Evolutionary conservation across 768 basidiomycete genomes (phyloP).

Genomic region (Strobilomyces confusus): DNA sequence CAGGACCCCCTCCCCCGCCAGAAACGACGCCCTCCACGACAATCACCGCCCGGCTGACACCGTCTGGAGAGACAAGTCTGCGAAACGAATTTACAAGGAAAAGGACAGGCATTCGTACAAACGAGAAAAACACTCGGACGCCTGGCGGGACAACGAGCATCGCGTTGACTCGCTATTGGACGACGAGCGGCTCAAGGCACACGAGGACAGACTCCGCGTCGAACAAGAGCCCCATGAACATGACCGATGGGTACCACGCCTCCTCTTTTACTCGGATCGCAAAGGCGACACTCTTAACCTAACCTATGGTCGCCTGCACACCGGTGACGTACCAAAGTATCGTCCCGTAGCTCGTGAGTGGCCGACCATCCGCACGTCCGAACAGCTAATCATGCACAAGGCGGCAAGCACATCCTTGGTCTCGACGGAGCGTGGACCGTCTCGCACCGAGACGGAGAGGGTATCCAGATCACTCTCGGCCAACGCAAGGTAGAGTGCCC

Average conservation of each 20-base stretch:
- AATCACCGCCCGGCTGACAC: constrained; percentile 10
- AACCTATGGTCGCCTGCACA: constrained; percentile 60
- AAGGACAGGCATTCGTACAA: constrained; percentile 29
- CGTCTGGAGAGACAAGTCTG: constrained; percentile 17
- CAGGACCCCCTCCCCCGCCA: no score
- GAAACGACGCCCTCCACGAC: no score
- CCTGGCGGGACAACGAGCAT: constrained; percentile 20
- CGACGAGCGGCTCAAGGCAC: constrained; percentile 32
- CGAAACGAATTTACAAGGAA: constrained; percentile 23
- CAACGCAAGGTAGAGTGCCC: constrained; percentile 38
- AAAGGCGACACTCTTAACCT: constrained; percentile 65
- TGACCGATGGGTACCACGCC: constrained; percentile 26
- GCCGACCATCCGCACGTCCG: constrained; percentile 8
- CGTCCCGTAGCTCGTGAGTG: constrained; percentile 53
- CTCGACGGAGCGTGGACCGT: constrained; percentile 49
- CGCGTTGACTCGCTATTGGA: constrained; percentile 17
- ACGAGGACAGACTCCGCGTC: constrained; percentile 32
- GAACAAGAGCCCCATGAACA: constrained; percentile 18
- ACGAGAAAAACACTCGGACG: constrained; percentile 29
- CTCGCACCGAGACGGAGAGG: constrained; percentile 51
- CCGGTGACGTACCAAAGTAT: constrained; percentile 66
- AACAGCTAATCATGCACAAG: constrained; percentile 48
- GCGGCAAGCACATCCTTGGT: constrained; percentile 56
- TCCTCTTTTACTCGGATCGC: constrained; percentile 58
- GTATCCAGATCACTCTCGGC: constrained; percentile 53